These are phyloP conservation scores for Borovskyia barvae DNA, from an alignment of 208 protist genomes.

Conservation along the genomic window DNA sequence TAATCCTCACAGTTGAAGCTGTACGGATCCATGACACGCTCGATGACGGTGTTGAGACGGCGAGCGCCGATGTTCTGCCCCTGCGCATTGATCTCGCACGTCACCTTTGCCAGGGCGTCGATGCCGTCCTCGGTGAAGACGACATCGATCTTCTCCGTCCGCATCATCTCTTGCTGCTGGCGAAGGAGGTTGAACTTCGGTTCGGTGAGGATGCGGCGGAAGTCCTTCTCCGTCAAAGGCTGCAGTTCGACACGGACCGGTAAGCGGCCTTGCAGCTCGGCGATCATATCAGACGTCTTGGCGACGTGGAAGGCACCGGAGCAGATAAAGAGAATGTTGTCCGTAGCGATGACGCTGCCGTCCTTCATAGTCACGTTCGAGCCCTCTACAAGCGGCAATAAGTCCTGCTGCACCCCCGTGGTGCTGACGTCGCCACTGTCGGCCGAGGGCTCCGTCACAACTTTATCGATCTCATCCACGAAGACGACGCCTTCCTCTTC, in stretches of 20 bases:
- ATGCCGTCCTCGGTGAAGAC: conserved; percentile 93
- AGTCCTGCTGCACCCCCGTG: conserved; percentile 97
- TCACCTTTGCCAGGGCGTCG: conserved; percentile 90
- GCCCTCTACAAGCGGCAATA: conserved; percentile 97
- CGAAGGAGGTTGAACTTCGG: conserved; percentile 94
- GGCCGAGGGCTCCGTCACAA: conserved; percentile 66
- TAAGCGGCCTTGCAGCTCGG: conserved; percentile 95
- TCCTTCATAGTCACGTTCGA: conserved; percentile 96
- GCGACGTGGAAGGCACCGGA: conserved; percentile 96
- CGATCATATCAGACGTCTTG: conserved; percentile 93
- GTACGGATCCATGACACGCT: conserved; percentile 95
- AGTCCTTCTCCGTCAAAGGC: conserved; percentile 92
- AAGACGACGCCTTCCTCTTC: conserved; percentile 98
- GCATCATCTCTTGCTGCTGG: conserved; percentile 92
- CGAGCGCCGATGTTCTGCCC: conserved; percentile 97
- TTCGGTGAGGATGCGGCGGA: conserved; percentile 96
- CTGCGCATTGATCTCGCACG: conserved; percentile 90
- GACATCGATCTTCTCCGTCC: conserved; percentile 95
- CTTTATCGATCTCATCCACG: conserved; percentile 99
- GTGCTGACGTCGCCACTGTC: conserved; percentile 81
- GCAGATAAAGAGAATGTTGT: conserved; percentile 98
- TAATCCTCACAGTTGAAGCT: conserved; percentile 89
- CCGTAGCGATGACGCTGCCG: conserved; percentile 93
- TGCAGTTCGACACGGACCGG: conserved; percentile 98
- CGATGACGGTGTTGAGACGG: conserved; percentile 95